phyloP scores from a whole-genome alignment of 306 rosid species.

The Sicyos baderoa region DNA sequence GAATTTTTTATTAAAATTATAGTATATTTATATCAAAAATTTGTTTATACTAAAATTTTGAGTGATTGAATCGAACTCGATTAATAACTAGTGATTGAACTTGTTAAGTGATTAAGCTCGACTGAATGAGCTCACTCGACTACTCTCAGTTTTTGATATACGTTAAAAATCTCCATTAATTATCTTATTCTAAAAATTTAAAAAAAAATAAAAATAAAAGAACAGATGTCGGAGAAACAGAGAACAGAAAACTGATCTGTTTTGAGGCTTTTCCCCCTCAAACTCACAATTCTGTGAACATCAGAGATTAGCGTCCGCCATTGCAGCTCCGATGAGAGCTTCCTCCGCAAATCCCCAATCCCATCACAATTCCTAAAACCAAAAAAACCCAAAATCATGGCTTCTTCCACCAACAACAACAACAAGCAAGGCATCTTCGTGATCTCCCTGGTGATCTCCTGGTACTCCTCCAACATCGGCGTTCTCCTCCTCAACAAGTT shows the following conservation, averaged over 20 bases:
- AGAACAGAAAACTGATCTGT: neutral
- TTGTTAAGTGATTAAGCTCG: too few species aligned
- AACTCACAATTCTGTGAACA: neutral
- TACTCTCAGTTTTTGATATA: too few species aligned
- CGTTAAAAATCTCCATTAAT: too few species aligned
- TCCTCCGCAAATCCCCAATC: slow-evolving; percentile 22
- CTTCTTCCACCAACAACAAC: too few species aligned
- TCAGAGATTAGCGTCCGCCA: slow-evolving; percentile 15
- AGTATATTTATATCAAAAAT: too few species aligned
- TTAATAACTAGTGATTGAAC: too few species aligned
- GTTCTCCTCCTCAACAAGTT: slow-evolving; percentile 89
- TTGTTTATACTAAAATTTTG: too few species aligned
- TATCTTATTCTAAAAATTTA: too few species aligned
- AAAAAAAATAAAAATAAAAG: too few species aligned
- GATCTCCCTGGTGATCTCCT: slow-evolving; percentile 46
- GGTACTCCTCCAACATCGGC: slow-evolving; percentile 94
- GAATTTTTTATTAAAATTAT: too few species aligned
- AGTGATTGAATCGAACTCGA: too few species aligned
- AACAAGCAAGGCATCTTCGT: slow-evolving; percentile 49
- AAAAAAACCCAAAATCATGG: slow-evolving; percentile 22
- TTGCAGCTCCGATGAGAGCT: slow-evolving; percentile 30
- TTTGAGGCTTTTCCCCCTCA: neutral
- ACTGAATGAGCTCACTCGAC: too few species aligned
- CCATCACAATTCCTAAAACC: neutral
- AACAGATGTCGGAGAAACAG: neutral